Evolutionary conservation across 2,329 filamentous ascomycete genomes (phyloP), one percentile per base, ranked within the genome.

Genomic region (Gremmenia infestans): DNA sequence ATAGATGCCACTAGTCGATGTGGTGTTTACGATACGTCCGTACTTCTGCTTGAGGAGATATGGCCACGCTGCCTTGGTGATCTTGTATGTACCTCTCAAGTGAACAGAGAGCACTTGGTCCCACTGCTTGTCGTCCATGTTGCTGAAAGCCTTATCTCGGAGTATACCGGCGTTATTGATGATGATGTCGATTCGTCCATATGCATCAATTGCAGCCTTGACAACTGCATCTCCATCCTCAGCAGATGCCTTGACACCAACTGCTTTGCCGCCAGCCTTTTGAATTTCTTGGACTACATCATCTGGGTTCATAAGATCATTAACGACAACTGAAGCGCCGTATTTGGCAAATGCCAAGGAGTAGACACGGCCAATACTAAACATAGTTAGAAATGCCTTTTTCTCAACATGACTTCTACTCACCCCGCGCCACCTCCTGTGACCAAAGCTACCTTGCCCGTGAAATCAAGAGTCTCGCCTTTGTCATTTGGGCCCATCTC

Each of bases 21-120:
- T 94, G 48, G 94, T 99, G 81, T 99, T 99, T 70, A 99, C 81
- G 59, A 99, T 85, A 68, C 94, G 91, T 64, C 94, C 94, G 69
- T 97, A 99, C 81, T 97, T 97, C 75, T 99, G 94, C 82, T 97
- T 96, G 52, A 97, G 81, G 80, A 99, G 89, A 74, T 95, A 89
- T 50, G 94, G 94, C 91, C 93, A 99, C 19, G 94, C 94, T 59
- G 94, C 94, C 82, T 96, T 97, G 71, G 91, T 93, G 63, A 93
- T 85, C 78, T 96, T 96, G 79, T 96, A 99, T 59, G 94, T 99
- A 65, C 94, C 93, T 65, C 90, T 84, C 47, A 96, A 82, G 74
- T 99, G 94, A 54, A 97, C 91, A 67, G 91, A 89, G 76, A 97
- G 75, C 67, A 99, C 92, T 55, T 89, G 83, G 68, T 97, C 86